A percentile compares a stretch with the other conserved stretches of the same genome.
phyloP scores from a whole-genome alignment of 768 basidiomycete species.

The Amylocystis lapponica region DNA sequence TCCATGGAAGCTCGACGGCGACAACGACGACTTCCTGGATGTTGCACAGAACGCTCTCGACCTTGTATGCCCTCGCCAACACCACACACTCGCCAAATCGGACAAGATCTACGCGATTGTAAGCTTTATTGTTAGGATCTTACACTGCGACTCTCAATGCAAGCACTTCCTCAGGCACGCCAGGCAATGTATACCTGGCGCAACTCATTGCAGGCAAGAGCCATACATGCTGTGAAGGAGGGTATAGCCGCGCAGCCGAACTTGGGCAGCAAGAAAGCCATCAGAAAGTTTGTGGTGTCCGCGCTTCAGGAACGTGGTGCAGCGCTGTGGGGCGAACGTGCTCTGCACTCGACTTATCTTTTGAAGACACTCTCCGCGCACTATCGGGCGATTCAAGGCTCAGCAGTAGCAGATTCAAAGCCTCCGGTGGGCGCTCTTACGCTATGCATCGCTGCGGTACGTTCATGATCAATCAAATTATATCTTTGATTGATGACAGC shows the following conservation, averaged over 20 bases:
- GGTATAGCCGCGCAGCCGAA: neutral
- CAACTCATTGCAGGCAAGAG: neutral
- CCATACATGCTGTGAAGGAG: neutral
- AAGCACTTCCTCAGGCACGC: too few species aligned
- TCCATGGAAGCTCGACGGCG: neutral
- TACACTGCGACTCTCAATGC: too few species aligned
- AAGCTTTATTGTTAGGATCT: too few species aligned
- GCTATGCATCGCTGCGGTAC: too few species aligned
- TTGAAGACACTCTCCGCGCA: too few species aligned
- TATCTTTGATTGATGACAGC: too few species aligned
- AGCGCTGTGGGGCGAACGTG: neutral
- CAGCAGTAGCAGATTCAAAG: too few species aligned
- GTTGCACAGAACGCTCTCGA: neutral
- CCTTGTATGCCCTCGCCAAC: neutral
- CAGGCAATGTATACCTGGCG: constrained; percentile 3
- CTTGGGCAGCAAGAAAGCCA: too few species aligned
- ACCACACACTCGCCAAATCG: neutral
- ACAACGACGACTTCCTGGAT: neutral
- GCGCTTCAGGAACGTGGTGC: neutral
- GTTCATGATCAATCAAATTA: too few species aligned
- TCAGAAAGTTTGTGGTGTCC: neutral
- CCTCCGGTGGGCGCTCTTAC: too few species aligned
- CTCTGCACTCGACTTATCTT: too few species aligned
- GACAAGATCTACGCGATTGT: neutral
- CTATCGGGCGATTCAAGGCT: too few species aligned